Conservation (phyloP, 2,329 filamentous ascomycete genomes). For the Penicillium janthinellum region DNA sequence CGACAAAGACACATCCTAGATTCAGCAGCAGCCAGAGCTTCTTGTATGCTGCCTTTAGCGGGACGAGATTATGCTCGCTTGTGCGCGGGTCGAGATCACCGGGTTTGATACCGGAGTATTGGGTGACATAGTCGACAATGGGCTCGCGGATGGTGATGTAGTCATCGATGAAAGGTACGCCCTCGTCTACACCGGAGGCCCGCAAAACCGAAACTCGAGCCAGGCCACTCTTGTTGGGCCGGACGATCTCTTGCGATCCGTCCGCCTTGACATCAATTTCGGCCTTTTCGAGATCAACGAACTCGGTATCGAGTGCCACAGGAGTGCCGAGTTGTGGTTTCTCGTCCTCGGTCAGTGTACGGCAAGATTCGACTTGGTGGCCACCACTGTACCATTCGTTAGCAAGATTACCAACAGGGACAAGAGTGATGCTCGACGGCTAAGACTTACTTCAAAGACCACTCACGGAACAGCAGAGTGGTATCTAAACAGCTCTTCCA, state of each 20-base stretch:
- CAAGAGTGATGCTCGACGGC: neutral
- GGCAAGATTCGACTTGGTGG: constrained; percentile 41
- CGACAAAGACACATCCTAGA: constrained; percentile 88
- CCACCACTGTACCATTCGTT: constrained; percentile 25
- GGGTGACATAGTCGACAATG: constrained; percentile 92
- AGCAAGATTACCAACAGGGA: neutral
- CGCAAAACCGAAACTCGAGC: constrained; percentile 91
- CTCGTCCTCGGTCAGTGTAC: constrained; percentile 56
- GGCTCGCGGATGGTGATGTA: constrained; percentile 91
- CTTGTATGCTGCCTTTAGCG: constrained; percentile 92
- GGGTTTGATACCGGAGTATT: constrained; percentile 86
- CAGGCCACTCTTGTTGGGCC: constrained; percentile 85
- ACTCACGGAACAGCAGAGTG: constrained; percentile 77
- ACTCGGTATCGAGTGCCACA: constrained; percentile 92
- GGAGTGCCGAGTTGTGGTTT: constrained; percentile 71
- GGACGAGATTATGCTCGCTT: constrained; percentile 80
- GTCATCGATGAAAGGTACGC: constrained; percentile 90
- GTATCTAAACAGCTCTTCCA: constrained; percentile 89
- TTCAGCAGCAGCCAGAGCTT: constrained; percentile 97
- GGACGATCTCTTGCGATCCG: constrained; percentile 86
- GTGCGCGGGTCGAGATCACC: constrained; percentile 78
- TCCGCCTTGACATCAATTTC: constrained; percentile 97
- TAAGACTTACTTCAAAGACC: constrained; percentile 48
- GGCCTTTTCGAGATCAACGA: constrained; percentile 87
- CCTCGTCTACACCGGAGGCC: constrained; percentile 73